A percentile compares a stretch with the other conserved stretches of the same genome.
These are phyloP conservation scores for Tephrocybe sp. DNA, from an alignment of 768 basidiomycete species.

Conservation along the genomic window DNA sequence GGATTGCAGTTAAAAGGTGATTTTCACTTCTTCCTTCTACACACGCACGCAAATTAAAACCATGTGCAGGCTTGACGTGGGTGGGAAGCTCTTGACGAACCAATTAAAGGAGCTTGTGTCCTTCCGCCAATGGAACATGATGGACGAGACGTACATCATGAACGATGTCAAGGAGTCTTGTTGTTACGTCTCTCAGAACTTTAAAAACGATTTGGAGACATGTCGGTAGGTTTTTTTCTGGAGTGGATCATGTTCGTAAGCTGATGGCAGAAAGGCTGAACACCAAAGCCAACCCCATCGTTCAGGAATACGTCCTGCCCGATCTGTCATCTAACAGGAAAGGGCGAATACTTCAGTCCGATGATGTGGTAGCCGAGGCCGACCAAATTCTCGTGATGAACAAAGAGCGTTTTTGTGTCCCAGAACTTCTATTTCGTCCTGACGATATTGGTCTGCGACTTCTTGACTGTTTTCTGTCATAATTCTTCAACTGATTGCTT, in stretches of 20 bases:
- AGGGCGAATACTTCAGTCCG: slow-evolving; percentile 52
- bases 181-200: slow-evolving; percentile 80
- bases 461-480: slow-evolving; percentile 9
- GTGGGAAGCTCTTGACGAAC: slow-evolving; percentile 94
- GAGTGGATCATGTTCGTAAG: neutral
- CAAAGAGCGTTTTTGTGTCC: slow-evolving; percentile 89
- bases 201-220: slow-evolving; percentile 67
- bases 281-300: slow-evolving; percentile 61
- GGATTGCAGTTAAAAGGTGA: slow-evolving; percentile 82
- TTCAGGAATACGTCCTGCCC: slow-evolving; percentile 89
- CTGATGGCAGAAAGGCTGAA: slow-evolving; percentile 38
- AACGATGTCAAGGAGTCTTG: slow-evolving; percentile 90
- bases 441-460: slow-evolving; percentile 74
- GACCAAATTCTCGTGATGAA: slow-evolving; percentile 81
- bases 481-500: slow-evolving; percentile 20
- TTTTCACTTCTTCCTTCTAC: slow-evolving; percentile 9
- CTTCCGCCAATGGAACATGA: slow-evolving; percentile 98
- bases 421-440: slow-evolving; percentile 90
- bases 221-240: slow-evolving; percentile 63
- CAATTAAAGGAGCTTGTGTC: slow-evolving; percentile 92
- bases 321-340: slow-evolving; percentile 71
- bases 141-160: slow-evolving; percentile 94
- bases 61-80: slow-evolving; percentile 77
- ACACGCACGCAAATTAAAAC: slow-evolving; percentile 7
- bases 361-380: slow-evolving; percentile 50